Conservation (phyloP, 1,284 basidiomycete genomes). For the Moesziomyces aphidis region DNA sequence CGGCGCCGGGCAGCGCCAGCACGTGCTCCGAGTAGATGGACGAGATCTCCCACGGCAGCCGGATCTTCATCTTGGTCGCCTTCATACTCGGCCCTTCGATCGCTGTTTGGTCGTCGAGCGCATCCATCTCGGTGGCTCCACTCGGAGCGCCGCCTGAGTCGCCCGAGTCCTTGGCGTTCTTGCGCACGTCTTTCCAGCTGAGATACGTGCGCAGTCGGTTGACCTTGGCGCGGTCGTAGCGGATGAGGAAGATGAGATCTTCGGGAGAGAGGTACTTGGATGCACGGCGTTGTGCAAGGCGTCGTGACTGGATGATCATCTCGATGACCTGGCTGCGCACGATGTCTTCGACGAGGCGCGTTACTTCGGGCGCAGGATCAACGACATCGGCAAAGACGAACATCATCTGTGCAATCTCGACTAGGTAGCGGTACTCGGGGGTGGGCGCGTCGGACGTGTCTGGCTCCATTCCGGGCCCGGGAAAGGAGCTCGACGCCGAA, state of each 20-base stretch:
- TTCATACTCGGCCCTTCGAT: constrained; percentile 73
- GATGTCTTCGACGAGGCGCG: constrained; percentile 93
- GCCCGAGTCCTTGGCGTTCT: constrained; percentile 84
- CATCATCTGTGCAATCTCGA: constrained; percentile 90
- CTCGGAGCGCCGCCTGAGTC: constrained; percentile 75
- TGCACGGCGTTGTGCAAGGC: constrained; percentile 81
- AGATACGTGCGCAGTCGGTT: constrained; percentile 92
- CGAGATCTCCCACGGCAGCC: constrained; percentile 94
- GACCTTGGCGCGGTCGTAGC: constrained; percentile 93
- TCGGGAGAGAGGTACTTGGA: constrained; percentile 89
- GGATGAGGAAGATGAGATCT: constrained; percentile 95
- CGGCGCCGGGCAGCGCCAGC: constrained; percentile 76
- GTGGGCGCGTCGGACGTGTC: constrained; percentile 16
- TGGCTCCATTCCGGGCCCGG: constrained; percentile 12
- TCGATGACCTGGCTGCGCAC: constrained; percentile 93
- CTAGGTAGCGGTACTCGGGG: constrained; percentile 59
- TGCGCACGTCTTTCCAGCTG: constrained; percentile 98
- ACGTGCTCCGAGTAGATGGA: constrained; percentile 79
- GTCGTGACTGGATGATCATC: constrained; percentile 89
- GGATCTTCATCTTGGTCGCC: constrained; percentile 92
- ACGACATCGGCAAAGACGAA: constrained; percentile 96
- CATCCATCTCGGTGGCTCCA: constrained; percentile 33
- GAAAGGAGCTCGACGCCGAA: constrained; percentile 7
- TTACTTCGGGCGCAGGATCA: constrained; percentile 86
- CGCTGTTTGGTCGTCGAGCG: constrained; percentile 30